Percentiles rank a stretch among this genome's conserved stretches.
Conservation (phyloP, 345 rosid genomes). For the Pugionium dolabratum region DNA sequence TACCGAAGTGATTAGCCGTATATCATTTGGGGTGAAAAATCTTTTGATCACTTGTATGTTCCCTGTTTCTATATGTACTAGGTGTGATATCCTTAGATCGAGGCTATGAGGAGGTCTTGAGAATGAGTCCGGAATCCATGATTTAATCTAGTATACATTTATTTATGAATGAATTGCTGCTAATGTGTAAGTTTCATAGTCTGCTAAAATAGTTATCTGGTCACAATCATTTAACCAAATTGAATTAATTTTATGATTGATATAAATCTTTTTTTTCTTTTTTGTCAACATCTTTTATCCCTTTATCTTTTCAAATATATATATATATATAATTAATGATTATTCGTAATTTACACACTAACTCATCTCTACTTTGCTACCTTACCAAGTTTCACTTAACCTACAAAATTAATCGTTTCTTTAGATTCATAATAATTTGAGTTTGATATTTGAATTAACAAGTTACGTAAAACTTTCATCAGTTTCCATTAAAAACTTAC, state of each 20-base stretch:
- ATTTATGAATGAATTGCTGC: not conserved
- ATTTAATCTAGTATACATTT: not conserved
- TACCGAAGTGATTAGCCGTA: no score
- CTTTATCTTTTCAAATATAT: not conserved
- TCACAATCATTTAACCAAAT: conserved; percentile 28
- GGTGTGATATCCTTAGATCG: no score
- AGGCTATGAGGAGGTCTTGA: no score
- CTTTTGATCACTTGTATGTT: no score
- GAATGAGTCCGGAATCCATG: no score
- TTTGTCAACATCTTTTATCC: no score
- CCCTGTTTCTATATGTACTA: no score
- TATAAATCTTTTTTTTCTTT: not conserved
- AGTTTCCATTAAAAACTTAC: not conserved
- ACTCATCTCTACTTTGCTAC: conserved; percentile 32
- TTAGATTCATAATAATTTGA: not conserved
- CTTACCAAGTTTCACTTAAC: conserved; percentile 27
- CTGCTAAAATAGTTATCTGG: conserved; percentile 19
- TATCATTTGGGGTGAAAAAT: no score
- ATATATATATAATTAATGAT: not conserved
- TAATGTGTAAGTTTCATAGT: conserved; percentile 4
- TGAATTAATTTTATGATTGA: not conserved
- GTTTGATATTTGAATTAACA: not conserved
- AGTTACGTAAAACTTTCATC: conserved; percentile 21
- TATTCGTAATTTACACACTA: conserved; percentile 34
- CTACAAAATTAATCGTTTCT: not conserved